A percentile compares a stretch with the other conserved stretches of the same genome.
Conservation (phyloP, 495 filamentous ascomycete species). For the Penicillium angulare region DNA sequence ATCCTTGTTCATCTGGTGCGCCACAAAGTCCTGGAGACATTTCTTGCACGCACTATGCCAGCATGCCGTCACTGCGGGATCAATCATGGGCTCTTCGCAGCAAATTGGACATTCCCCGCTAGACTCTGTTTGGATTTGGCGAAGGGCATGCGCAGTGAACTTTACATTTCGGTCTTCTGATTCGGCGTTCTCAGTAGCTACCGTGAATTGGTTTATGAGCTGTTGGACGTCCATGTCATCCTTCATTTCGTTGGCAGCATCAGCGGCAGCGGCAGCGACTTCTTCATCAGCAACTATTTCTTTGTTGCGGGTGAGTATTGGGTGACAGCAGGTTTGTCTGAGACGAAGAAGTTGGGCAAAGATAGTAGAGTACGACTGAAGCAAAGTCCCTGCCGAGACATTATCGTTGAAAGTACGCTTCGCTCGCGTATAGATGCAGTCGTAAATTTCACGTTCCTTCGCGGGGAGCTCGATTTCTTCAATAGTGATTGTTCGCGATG, state of each 20-base stretch:
- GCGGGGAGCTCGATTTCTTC: constrained; percentile 82
- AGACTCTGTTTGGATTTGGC: constrained; percentile 86
- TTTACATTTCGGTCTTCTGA: constrained; percentile 40
- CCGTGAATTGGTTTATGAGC: constrained; percentile 79
- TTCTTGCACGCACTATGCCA: constrained; percentile 97
- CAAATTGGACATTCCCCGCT: constrained; percentile 93
- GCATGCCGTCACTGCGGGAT: constrained; percentile 90
- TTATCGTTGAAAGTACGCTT: constrained; percentile 82
- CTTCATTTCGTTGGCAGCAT: constrained; percentile 73
- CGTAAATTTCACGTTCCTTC: constrained; percentile 14
- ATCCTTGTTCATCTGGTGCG: constrained; percentile 75
- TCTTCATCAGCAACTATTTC: constrained; percentile 84
- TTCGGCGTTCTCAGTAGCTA: constrained; percentile 59
- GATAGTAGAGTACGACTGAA: constrained; percentile 93
- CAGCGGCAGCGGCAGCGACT: constrained; percentile 74
- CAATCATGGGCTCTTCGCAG: constrained; percentile 88
- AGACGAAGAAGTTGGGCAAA: constrained; percentile 95
- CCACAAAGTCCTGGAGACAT: constrained; percentile 82
- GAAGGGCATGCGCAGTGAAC: constrained; percentile 82
- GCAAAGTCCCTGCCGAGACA: constrained; percentile 83
- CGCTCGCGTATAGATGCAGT: constrained; percentile 49
- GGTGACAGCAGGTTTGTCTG: constrained; percentile 93
- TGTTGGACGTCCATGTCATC: constrained; percentile 96
- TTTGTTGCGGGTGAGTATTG: constrained; percentile 80
- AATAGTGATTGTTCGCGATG: constrained; percentile 76